Conservation (phyloP, 768 basidiomycete genomes). For the Rhodotorula paludigena region DNA sequence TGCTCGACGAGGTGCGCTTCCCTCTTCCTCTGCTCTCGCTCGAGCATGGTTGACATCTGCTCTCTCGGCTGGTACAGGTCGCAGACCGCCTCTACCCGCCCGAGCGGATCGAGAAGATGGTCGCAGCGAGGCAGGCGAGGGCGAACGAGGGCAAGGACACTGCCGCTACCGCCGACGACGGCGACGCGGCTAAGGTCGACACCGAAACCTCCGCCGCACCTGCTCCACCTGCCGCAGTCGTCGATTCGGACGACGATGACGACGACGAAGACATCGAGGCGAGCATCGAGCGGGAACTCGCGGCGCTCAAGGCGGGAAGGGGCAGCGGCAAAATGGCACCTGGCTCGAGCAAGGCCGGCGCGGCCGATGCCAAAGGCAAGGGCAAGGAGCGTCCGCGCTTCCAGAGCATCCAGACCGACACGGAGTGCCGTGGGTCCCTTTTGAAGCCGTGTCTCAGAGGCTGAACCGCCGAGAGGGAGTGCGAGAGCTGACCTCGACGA, state of each 20-base stretch:
- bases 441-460: neutral
- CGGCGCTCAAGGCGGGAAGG: slow-evolving; percentile 12
- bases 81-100: slow-evolving; percentile 35
- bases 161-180: neutral
- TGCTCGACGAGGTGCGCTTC: slow-evolving; percentile 31
- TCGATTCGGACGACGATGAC: slow-evolving; percentile 24
- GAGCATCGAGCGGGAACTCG: slow-evolving; percentile 25
- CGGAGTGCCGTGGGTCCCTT: slow-evolving; percentile 31
- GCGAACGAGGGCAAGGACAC: neutral
- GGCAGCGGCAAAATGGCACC: slow-evolving; percentile 1
- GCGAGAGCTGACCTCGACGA: no score
- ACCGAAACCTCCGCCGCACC: neutral
- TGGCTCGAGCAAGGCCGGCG: neutral
- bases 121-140: neutral
- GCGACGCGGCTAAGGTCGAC: neutral
- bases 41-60: neutral
- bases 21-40: neutral
- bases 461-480: neutral
- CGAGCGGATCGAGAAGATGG: slow-evolving; percentile 21
- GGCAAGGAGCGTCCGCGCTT: slow-evolving; percentile 32
- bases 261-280: slow-evolving; percentile 33
- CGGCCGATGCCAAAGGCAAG: slow-evolving; percentile 17
- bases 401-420: slow-evolving; percentile 34
- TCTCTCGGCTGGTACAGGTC: slow-evolving; percentile 6
- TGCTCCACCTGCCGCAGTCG: neutral